phyloP scores from a whole-genome alignment of 2,329 filamentous ascomycete species.

The Penicillium brevicompactum region DNA sequence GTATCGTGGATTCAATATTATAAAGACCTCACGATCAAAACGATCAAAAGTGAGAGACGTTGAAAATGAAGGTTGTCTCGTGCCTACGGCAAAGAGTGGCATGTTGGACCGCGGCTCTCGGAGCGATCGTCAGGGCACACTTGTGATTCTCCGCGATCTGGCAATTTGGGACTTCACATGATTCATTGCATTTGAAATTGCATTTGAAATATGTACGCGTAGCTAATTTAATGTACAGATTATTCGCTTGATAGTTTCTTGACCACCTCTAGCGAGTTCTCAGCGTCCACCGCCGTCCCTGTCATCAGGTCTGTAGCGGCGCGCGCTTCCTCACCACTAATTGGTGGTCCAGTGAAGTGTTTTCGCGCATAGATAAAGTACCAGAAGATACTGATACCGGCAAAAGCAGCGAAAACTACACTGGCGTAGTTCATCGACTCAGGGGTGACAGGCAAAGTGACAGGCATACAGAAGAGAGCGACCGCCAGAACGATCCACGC shows the following conservation, averaged over 20 bases:
- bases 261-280: slow-evolving; percentile 29
- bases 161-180: neutral
- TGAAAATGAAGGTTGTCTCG: slow-evolving; percentile 1
- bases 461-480: slow-evolving; percentile 76
- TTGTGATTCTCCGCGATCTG: slow-evolving; percentile 28
- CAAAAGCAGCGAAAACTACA: slow-evolving; percentile 67
- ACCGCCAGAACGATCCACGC: slow-evolving; percentile 71
- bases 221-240: slow-evolving; percentile 7
- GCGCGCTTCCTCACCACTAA: slow-evolving; percentile 31
- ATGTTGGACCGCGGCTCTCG: slow-evolving; percentile 38
- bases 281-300: slow-evolving; percentile 35
- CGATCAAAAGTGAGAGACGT: neutral
- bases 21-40: neutral
- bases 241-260: slow-evolving; percentile 20
- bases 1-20: neutral
- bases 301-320: slow-evolving; percentile 34
- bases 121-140: slow-evolving; percentile 27
- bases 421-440: slow-evolving; percentile 67
- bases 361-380: slow-evolving; percentile 65
- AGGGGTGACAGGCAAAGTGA: slow-evolving; percentile 59
- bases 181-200: neutral
- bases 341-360: slow-evolving; percentile 63
- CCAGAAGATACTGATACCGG: slow-evolving; percentile 61
- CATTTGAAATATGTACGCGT: neutral
- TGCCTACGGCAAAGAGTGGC: slow-evolving; percentile 12